Conservation (phyloP, 805 yeast species). For the Starmerella vitae region DNA sequence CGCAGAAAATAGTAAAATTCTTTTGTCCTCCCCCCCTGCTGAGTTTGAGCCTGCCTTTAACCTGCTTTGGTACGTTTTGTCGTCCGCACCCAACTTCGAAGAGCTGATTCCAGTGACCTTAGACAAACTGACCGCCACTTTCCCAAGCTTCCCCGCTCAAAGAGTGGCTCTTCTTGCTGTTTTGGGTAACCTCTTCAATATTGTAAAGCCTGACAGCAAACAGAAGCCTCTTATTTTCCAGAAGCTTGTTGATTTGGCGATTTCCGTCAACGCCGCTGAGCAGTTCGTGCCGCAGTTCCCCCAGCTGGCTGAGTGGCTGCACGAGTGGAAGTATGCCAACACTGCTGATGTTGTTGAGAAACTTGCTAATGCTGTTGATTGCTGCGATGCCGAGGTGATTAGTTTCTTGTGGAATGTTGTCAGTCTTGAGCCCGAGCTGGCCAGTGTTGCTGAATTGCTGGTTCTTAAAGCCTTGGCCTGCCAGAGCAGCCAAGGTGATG, state of each 20-base stretch:
- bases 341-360: constrained; percentile 22
- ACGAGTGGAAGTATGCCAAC: constrained; percentile 26
- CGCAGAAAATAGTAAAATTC: constrained; percentile 23
- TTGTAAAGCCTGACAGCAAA: constrained; percentile 24
- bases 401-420: constrained; percentile 21
- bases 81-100: constrained; percentile 26
- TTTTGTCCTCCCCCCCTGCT: constrained; percentile 25
- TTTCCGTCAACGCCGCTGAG: constrained; percentile 24
- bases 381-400: constrained; percentile 9
- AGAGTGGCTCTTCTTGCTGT: constrained; percentile 26
- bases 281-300: constrained; percentile 29
- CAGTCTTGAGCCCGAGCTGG: constrained; percentile 6
- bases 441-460: constrained; percentile 19
- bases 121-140: constrained; percentile 21
- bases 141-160: constrained; percentile 21
- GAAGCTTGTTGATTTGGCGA: constrained; percentile 27
- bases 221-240: constrained; percentile 25
- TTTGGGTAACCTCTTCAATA: constrained; percentile 31
- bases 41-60: constrained; percentile 32
- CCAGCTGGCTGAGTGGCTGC: constrained; percentile 29
- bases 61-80: constrained; percentile 28
- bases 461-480: constrained; percentile 21
- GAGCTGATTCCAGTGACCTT: constrained; percentile 25
- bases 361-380: constrained; percentile 19
- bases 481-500: constrained; percentile 10